phyloP scores from a whole-genome alignment of 2,329 filamentous ascomycete species.

The Dactylellina haptotyla region DNA sequence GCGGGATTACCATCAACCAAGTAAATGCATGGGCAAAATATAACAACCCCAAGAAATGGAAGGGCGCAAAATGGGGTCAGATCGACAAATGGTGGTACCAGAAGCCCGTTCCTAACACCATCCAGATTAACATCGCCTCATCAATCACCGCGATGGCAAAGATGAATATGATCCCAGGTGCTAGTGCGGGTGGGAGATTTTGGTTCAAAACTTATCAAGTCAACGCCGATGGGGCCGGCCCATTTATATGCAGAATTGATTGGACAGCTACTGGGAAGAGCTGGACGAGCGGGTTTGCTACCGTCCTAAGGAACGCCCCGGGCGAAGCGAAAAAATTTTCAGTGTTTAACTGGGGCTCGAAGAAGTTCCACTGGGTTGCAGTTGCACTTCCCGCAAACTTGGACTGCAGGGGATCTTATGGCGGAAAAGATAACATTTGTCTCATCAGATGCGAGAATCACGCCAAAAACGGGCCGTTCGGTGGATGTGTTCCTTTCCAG shows the following conservation, averaged over 20 bases:
- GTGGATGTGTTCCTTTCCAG: background rate
- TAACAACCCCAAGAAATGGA: background rate
- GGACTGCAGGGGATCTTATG: background rate
- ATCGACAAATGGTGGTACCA: background rate
- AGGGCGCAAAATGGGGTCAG: background rate
- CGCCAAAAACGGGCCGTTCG: background rate
- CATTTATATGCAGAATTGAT: background rate
- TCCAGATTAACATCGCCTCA: background rate
- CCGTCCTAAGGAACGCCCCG: background rate
- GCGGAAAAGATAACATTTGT: background rate
- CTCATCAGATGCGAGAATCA: background rate
- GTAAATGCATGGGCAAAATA: background rate
- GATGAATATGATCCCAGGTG: background rate
- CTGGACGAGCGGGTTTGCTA: background rate
- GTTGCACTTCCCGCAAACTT: background rate
- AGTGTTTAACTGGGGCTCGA: background rate
- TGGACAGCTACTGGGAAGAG: background rate
- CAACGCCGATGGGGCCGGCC: no score
- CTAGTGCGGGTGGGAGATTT: background rate
- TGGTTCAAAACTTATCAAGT: background rate
- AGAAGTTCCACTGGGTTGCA: background rate
- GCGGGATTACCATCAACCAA: background rate
- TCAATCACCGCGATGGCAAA: background rate
- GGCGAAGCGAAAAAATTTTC: background rate
- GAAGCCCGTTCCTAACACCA: background rate